Evolutionary conservation across 202 grass and related monocot species (phyloP).

Genomic region (Panicum virgatum): DNA sequence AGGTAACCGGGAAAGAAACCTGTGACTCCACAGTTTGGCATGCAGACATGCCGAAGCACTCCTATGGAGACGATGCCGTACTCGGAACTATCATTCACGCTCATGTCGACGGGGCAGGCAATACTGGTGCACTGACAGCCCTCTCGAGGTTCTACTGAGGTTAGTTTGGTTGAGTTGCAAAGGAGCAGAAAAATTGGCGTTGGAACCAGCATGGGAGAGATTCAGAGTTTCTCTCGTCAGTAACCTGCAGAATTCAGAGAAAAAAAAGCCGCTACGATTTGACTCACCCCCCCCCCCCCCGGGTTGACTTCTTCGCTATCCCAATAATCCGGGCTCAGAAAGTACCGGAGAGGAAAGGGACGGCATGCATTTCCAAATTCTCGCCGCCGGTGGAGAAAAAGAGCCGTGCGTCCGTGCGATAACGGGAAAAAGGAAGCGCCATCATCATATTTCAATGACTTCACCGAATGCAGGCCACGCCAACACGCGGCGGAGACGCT

Average conservation of each 20-base stretch:
- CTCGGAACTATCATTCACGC: not conserved
- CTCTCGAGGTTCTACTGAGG: not conserved
- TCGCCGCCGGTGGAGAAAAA: not conserved
- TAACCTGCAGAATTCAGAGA: too few relatives aligned
- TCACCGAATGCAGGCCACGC: constrained; percentile 23
- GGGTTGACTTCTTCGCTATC: not conserved
- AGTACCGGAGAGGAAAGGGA: not conserved
- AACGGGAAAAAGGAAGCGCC: not conserved
- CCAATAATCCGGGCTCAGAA: not conserved
- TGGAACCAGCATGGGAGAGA: not conserved
- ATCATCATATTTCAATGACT: constrained; percentile 37
- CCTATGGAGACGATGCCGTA: not conserved
- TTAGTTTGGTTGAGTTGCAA: not conserved
- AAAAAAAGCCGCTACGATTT: not conserved
- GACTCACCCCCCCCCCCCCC: not conserved
- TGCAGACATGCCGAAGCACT: not conserved
- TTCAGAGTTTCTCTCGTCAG: not conserved
- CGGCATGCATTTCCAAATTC: not conserved
- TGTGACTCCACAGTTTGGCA: not conserved
- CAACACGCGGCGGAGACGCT: constrained; percentile 1
- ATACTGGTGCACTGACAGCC: not conserved
- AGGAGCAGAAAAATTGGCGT: too few relatives aligned
- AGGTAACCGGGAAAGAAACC: not conserved
- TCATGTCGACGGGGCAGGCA: not conserved
- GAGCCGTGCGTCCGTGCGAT: constrained; percentile 37